Conservation (phyloP, 192 early-diverging fungal genomes). For the Podila epicladia region DNA sequence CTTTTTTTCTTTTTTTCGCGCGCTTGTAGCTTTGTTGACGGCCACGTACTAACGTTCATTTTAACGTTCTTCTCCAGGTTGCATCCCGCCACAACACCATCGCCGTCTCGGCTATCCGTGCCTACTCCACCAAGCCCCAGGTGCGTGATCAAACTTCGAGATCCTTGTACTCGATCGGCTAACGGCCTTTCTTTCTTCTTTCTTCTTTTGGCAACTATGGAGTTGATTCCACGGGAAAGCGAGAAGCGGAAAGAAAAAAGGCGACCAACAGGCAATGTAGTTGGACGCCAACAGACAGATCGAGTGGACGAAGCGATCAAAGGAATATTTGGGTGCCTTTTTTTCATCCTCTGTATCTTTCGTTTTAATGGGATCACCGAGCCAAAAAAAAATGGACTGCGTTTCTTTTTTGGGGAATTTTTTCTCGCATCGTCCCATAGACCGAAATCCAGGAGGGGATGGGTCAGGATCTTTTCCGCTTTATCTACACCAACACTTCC, state of each 20-base stretch:
- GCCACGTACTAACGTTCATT: too few relatives aligned
- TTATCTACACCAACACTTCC: too few relatives aligned
- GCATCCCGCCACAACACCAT: constrained; percentile 54
- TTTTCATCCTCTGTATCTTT: neutral
- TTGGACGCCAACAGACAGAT: too few relatives aligned
- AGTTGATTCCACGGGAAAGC: too few relatives aligned
- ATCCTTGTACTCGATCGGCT: too few relatives aligned
- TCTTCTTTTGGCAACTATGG: too few relatives aligned
- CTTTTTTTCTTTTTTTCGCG: neutral
- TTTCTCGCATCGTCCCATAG: too few relatives aligned
- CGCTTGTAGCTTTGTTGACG: neutral
- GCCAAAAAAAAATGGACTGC: neutral
- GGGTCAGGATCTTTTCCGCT: too few relatives aligned
- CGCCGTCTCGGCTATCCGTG: constrained; percentile 51
- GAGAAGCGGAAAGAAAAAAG: too few relatives aligned
- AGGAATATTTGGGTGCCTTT: neutral
- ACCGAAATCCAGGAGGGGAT: too few relatives aligned
- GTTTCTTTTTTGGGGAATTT: neutral
- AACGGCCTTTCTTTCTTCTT: too few relatives aligned
- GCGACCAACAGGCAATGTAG: too few relatives aligned
- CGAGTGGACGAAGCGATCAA: neutral
- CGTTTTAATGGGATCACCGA: neutral
- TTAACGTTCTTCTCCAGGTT: constrained; percentile 8
- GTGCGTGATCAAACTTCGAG: constrained; percentile 35
- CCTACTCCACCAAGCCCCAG: constrained; percentile 63